Evolutionary conservation across 495 filamentous ascomycete species (phyloP), one percentile per base, ranked within the genome.

Genomic region (Chaetomium tenue): DNA sequence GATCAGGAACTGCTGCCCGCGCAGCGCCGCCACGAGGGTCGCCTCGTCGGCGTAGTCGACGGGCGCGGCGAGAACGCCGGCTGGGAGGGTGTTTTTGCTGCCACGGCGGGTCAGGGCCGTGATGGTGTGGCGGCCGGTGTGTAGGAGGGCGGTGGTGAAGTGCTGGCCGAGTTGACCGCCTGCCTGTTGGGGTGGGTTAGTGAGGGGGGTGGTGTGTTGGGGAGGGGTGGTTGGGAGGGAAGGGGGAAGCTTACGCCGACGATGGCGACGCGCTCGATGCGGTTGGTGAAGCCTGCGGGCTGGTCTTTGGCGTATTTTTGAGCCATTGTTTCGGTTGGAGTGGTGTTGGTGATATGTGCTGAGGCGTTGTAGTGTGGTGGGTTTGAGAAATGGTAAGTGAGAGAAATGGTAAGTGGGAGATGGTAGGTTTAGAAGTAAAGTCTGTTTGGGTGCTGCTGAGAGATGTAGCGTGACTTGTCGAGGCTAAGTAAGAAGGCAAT

Each of bases 1-100:
- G 68, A 90, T 75, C n/a, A 90, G 58, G 46, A 51, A 50, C 28
- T 61, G 58, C 28, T 47, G 26, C 5, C 46, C 46, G 22, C 12
- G 9, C 25, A 61, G 44, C 5, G 58, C 58, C 23, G 22, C 16
- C 22, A n/a, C 44, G 1, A 61, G 42, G 3, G 50, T 4, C 2
- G 22, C 11, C 25, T 53, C 50, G 25, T 53, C 50, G 25, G 5
- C 50, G 50, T 53, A 53, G 25, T 53, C 50, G 50, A 53, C 50
- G 13, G 50, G 50, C 9, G 25, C 50, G 23, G 50, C 50, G 7
- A 28, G 5, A 8, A 53, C 50, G 13, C 50, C 50, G 3, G 11
- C 50, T 0, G 50, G 23, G 3, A 53, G 50, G 5, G 26, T 2
- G 25, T 28, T 53, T 6, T 13, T 12, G 33, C 33, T 37, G 33